Evolutionary conservation across 1,284 basidiomycete species (phyloP).

Genomic region (Sutorius eximius): DNA sequence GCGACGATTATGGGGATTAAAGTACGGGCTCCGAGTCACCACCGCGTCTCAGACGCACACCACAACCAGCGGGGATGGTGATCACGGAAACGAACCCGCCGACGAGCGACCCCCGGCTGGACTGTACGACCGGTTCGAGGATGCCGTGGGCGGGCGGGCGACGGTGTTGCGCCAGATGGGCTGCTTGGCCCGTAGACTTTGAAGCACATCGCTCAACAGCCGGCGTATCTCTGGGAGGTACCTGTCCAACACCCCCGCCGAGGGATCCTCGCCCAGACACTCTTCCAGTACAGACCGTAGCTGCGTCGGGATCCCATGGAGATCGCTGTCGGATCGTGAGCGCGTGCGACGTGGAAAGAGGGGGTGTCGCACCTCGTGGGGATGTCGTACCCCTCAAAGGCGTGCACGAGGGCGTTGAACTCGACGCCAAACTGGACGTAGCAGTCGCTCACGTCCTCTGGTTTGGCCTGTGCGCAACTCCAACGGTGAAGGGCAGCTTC

Average conservation of each 20-base stretch:
- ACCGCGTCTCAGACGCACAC: constrained; percentile 15
- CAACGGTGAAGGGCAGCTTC: constrained; percentile 80
- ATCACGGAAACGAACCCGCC: constrained; percentile 12
- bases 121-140: constrained; percentile 2
- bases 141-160: constrained; percentile 6
- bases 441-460: constrained; percentile 85
- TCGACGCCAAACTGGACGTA: constrained; percentile 94
- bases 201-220: constrained; percentile 79
- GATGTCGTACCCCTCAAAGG: constrained; percentile 79
- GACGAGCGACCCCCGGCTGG: neutral
- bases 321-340: constrained; percentile 57
- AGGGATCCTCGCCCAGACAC: constrained; percentile 83
- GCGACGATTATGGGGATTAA: neutral
- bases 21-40: neutral
- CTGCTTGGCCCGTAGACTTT: constrained; percentile 84
- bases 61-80: neutral
- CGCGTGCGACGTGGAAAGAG: neutral
- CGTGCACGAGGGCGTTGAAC: constrained; percentile 82
- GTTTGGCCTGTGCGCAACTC: constrained; percentile 66
- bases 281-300: constrained; percentile 83
- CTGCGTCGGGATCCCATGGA: constrained; percentile 77
- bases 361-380: constrained; percentile 66
- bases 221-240: constrained; percentile 82
- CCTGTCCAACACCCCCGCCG: constrained; percentile 65
- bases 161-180: constrained; percentile 55